Evolutionary conservation across 331 rosid species (phyloP), one percentile per base, ranked within the genome.

Genomic region (Pyrus hybrid): DNA sequence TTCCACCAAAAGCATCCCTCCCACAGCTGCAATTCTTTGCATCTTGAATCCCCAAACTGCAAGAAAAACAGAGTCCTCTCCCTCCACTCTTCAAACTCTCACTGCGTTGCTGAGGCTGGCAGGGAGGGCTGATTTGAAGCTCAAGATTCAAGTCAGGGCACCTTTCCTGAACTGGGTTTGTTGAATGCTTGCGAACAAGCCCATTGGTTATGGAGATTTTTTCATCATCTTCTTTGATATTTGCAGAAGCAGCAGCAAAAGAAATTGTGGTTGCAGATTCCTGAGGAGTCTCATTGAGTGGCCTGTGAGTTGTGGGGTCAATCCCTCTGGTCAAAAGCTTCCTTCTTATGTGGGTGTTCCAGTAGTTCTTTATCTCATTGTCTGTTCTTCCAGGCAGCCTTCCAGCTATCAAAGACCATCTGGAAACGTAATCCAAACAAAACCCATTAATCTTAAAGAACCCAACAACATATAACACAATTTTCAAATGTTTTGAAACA

Each of bases 301-400:
- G 85, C 63, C 90, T 84, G 58, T 94, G 99, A 73, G 97, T 90
- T 30, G 93, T 85, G 20, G 99, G 99, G 83, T 94, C 99, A 32
- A 94, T 90, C 69, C 99, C 99, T 79, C 96, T 86, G 77, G 80
- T 94, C 81, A 94, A 20, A 43, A 94, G 99, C 91, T 94, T 94
- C 80, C 99, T 89, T 75, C 97, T 86, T 72, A 94, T 94, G 62
- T 94, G 99, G 23, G 99, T 94, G 70, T 94, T 94, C 99, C 99
- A 94, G 63, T 94, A 94, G 18, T 94, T 94, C 89, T 94, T 94
- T 64, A 94, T 94, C 89, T 94, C 99, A 77, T 94, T 94, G 79
- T 94, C 99, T 8, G 99, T 94, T 87, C 99, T 85, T 18, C 99
- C 99, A 0, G 99, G 96, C 29, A 94, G 85, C 80, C 99, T 87